These are phyloP conservation scores for Penicillium aurantiogriseum DNA, from an alignment of 2,329 filamentous ascomycete species.

Conservation along the genomic window DNA sequence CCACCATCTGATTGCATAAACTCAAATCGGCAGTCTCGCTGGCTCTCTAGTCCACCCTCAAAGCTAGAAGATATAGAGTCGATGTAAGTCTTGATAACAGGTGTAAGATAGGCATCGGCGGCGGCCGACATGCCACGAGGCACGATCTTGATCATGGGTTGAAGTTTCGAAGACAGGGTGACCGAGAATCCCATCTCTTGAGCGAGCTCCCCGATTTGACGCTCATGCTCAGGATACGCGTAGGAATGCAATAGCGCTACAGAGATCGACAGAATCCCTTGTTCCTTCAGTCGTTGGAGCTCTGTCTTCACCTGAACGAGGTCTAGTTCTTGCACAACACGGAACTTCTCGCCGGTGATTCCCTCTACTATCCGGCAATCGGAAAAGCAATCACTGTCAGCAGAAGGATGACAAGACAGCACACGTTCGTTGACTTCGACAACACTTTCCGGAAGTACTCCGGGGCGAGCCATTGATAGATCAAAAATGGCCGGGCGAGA, in stretches of 20 bases:
- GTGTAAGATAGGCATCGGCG: conserved; percentile 76
- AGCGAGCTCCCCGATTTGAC: conserved; percentile 72
- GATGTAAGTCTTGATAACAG: conserved; percentile 75
- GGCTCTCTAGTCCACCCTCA: conserved; percentile 73
- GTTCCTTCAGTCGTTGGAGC: conserved; percentile 65
- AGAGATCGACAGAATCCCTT: conserved; percentile 74
- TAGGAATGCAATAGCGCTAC: conserved; percentile 89
- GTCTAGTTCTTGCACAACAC: conserved; percentile 62
- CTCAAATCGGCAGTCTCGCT: conserved; percentile 73
- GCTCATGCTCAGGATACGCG: conserved; percentile 83
- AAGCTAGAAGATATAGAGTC: conserved; percentile 61
- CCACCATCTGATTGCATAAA: conserved; percentile 94
- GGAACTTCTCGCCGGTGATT: conserved; percentile 64
- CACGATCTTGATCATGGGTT: conserved; percentile 83
- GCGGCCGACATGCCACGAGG: conserved; percentile 75
- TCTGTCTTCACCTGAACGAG: conserved; percentile 56
- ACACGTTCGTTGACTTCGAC: conserved; percentile 87
- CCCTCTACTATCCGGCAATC: conserved; percentile 63
- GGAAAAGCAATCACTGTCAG: conserved; percentile 68
- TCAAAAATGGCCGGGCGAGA: conserved; percentile 88
- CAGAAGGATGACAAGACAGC: conserved; percentile 61
- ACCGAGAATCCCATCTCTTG: conserved; percentile 77
- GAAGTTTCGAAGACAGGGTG: conserved; percentile 73
- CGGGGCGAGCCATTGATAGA: conserved; percentile 78
- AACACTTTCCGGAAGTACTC: conserved; percentile 78